phyloP scores from a whole-genome alignment of 352 stramenopile genomes.

The Pythium phragmiticola region DNA sequence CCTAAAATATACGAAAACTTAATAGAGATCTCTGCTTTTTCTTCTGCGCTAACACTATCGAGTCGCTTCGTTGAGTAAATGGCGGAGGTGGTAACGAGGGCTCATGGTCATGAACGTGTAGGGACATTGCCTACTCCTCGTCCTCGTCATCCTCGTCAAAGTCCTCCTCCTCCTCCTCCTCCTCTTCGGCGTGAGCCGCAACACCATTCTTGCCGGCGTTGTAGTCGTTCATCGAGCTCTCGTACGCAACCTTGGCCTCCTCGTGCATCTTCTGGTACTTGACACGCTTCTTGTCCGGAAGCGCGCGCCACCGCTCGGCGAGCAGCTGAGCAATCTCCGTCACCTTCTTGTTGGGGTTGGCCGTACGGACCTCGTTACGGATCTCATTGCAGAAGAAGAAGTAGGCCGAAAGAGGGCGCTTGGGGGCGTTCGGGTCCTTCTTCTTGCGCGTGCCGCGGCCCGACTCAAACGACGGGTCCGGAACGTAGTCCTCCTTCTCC shows the following conservation, averaged over 20 bases:
- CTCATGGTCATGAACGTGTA: neutral
- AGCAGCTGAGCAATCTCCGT: constrained; percentile 89
- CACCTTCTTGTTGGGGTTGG: constrained; percentile 95
- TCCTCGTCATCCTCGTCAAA: constrained; percentile 66
- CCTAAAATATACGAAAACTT: constrained; percentile 36
- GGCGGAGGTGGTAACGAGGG: neutral
- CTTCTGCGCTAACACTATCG: constrained; percentile 28
- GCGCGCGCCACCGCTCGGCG: constrained; percentile 81
- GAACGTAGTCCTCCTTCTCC: constrained; percentile 89
- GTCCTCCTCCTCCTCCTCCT: constrained; percentile 72
- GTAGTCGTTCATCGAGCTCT: constrained; percentile 90
- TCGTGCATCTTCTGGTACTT: constrained; percentile 89
- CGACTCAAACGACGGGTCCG: constrained; percentile 77
- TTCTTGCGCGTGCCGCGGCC: constrained; percentile 73
- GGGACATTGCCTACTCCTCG: constrained; percentile 47
- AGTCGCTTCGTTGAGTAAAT: constrained; percentile 5
- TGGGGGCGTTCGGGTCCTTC: constrained; percentile 93
- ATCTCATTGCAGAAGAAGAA: constrained; percentile 96
- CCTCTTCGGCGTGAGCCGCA: constrained; percentile 38
- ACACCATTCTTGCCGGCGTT: constrained; percentile 54
- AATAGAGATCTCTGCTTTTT: constrained; percentile 26
- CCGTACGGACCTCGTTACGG: constrained; percentile 83
- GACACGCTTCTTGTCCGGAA: constrained; percentile 91
- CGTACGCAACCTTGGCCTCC: constrained; percentile 86
- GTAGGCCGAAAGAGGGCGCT: constrained; percentile 93